Percentiles rank a stretch among this genome's conserved stretches.
Conservation (phyloP, 2,329 filamentous ascomycete genomes). For the Pseudogymnoascus sp. region DNA sequence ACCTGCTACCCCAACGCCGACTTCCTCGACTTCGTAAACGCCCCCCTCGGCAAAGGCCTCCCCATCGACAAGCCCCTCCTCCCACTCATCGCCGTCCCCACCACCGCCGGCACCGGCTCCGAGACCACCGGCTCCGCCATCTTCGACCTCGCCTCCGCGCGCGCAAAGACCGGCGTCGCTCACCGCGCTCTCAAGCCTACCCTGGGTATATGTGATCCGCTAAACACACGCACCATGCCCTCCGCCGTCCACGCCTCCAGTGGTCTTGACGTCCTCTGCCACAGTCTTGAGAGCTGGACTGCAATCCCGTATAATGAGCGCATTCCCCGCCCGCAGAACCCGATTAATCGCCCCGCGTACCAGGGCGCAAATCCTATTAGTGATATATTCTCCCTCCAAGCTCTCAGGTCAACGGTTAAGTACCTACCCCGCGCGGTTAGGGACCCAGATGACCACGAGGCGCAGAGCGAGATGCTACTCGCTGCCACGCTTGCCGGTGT, state of each 20-base stretch:
- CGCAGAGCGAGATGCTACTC: slow-evolving; percentile 90
- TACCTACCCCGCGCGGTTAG: slow-evolving; percentile 82
- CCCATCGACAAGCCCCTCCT: slow-evolving; percentile 63
- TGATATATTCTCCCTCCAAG: slow-evolving; percentile 89
- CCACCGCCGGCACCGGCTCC: slow-evolving; percentile 77
- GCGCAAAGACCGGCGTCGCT: slow-evolving; percentile 91
- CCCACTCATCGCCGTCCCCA: slow-evolving; percentile 75
- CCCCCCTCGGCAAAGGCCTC: slow-evolving; percentile 75
- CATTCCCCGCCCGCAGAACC: slow-evolving; percentile 74
- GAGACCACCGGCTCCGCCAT: slow-evolving; percentile 98
- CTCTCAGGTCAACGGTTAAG: slow-evolving; percentile 74
- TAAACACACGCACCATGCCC: slow-evolving; percentile 96
- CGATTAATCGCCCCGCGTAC: slow-evolving; percentile 84
- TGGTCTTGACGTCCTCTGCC: slow-evolving; percentile 90
- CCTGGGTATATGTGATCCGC: slow-evolving; percentile 72
- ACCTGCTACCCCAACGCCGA: slow-evolving; percentile 82
- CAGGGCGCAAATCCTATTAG: slow-evolving; percentile 97
- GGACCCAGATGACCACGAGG: slow-evolving; percentile 85
- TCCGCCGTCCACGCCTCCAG: slow-evolving; percentile 85
- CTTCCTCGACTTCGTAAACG: slow-evolving; percentile 97
- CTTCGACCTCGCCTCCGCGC: slow-evolving; percentile 84
- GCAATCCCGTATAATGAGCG: slow-evolving; percentile 91
- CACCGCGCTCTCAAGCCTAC: slow-evolving; percentile 94
- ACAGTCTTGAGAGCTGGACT: slow-evolving; percentile 93
- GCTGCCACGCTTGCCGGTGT: slow-evolving; percentile 91